Percentiles rank a stretch among this genome's conserved stretches.
These are phyloP conservation scores for Echium plantagineum DNA, from an alignment of 257 asterid genomes.

Conservation along the genomic window DNA sequence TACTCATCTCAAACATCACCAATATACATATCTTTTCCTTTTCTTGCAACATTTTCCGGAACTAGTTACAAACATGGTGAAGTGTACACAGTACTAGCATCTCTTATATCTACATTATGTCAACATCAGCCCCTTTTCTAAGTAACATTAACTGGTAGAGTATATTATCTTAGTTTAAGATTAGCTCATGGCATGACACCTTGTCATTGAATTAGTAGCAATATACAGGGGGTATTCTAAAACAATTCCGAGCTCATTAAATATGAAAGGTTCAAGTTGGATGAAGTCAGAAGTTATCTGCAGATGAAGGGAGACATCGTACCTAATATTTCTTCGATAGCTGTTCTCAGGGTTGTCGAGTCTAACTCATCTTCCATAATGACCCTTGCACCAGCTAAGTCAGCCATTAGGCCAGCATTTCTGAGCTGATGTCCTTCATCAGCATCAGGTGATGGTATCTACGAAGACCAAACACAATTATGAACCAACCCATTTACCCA, in stretches of 20 bases:
- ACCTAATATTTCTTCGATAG: conserved; percentile 35
- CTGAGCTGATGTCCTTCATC: conserved; percentile 45
- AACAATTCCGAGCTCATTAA: not conserved
- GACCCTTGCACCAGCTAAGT: conserved; percentile 39
- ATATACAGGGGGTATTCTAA: no score
- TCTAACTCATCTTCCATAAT: conserved; percentile 44
- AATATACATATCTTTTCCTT: no score
- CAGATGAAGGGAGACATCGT: conserved; percentile 2
- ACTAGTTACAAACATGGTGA: no score
- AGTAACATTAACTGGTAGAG: no score
- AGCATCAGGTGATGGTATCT: conserved; percentile 49
- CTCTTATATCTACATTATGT: no score
- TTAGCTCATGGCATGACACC: no score
- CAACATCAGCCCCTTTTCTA: no score
- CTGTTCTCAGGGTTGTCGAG: conserved; percentile 28
- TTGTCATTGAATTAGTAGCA: no score
- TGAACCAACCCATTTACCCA: not conserved
- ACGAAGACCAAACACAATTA: conserved; percentile 6
- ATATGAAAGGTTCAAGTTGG: not conserved
- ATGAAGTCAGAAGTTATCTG: not conserved
- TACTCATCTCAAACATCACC: no score
- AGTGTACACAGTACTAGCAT: no score
- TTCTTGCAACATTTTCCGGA: no score
- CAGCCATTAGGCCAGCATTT: conserved; percentile 39
- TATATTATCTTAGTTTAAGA: no score